A percentile compares a stretch with the other conserved stretches of the same genome.
These are phyloP conservation scores for Phaeolepiota aurea DNA, from an alignment of 768 basidiomycete genomes.

Conservation along the genomic window DNA sequence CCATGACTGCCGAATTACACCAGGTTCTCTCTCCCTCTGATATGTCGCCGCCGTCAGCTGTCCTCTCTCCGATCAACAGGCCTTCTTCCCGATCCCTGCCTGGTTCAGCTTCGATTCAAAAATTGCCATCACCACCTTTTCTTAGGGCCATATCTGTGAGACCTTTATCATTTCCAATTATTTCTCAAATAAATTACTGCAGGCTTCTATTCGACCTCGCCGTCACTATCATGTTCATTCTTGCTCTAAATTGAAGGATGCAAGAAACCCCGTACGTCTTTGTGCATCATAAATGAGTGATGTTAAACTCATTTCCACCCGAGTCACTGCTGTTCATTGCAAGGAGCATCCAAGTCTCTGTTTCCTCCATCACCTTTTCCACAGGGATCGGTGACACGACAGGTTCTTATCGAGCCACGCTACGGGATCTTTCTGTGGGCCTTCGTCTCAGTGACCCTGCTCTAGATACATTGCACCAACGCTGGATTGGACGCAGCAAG, in stretches of 20 bases:
- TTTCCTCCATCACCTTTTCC: constrained; percentile 40
- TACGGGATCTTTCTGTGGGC: constrained; percentile 30
- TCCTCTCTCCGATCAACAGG: too few species aligned
- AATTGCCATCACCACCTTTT: constrained; percentile 27
- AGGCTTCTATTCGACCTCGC: constrained; percentile 42
- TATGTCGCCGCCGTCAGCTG: too few species aligned
- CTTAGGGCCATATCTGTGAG: constrained; percentile 36
- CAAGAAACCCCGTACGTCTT: constrained; percentile 27
- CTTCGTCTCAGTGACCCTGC: constrained; percentile 41
- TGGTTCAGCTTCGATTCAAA: constrained; percentile 3
- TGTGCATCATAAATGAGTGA: neutral
- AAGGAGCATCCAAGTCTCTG: constrained; percentile 28
- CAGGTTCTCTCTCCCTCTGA: too few species aligned
- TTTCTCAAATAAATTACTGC: constrained; percentile 2
- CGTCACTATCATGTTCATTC: constrained; percentile 28
- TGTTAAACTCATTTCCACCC: too few species aligned
- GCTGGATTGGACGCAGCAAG: constrained; percentile 40
- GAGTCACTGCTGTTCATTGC: constrained; percentile 43
- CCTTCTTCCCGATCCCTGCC: neutral
- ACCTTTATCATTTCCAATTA: neutral
- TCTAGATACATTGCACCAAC: constrained; percentile 33
- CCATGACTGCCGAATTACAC: too few species aligned
- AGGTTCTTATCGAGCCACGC: constrained; percentile 32
- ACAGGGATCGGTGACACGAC: constrained; percentile 21
- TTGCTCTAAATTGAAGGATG: constrained; percentile 28